Evolutionary conservation across 208 protist species (phyloP).

Genomic region (Lotmaria passim): DNA sequence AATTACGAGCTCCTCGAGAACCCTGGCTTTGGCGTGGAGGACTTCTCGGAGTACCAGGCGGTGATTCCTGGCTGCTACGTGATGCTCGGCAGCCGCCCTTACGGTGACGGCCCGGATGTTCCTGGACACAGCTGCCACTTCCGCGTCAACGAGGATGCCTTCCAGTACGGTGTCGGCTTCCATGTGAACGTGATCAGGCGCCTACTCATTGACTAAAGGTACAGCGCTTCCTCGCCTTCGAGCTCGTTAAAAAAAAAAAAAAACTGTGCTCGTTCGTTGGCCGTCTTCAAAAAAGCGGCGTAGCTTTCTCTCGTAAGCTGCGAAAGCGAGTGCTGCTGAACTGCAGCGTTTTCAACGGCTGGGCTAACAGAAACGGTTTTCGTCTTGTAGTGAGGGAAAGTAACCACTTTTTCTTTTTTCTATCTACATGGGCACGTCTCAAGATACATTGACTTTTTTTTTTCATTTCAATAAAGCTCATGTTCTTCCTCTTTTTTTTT

Average conservation of each 20-base stretch:
- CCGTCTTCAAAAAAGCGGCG: too few species aligned
- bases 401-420: not conserved
- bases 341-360: too few species aligned
- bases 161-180: conserved; percentile 52
- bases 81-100: conserved; percentile 8
- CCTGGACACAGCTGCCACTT: conserved; percentile 51
- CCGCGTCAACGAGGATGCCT: conserved; percentile 50
- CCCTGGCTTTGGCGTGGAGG: conserved; percentile 62
- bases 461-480: too few species aligned
- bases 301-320: too few species aligned
- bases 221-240: not conserved
- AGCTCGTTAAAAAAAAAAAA: too few species aligned
- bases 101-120: not conserved
- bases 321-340: too few species aligned
- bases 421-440: too few species aligned
- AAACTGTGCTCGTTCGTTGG: not conserved
- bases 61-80: too few species aligned
- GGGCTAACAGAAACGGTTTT: too few species aligned
- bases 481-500: not conserved
- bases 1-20: conserved; percentile 54
- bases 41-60: too few species aligned
- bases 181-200: conserved; percentile 48
- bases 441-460: too few species aligned
- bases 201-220: conserved; percentile 14
- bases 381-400: too few species aligned